Evolutionary conservation across 148 eudicot species (phyloP), one percentile per base, ranked within the genome.

Genomic region (Silene conica): DNA sequence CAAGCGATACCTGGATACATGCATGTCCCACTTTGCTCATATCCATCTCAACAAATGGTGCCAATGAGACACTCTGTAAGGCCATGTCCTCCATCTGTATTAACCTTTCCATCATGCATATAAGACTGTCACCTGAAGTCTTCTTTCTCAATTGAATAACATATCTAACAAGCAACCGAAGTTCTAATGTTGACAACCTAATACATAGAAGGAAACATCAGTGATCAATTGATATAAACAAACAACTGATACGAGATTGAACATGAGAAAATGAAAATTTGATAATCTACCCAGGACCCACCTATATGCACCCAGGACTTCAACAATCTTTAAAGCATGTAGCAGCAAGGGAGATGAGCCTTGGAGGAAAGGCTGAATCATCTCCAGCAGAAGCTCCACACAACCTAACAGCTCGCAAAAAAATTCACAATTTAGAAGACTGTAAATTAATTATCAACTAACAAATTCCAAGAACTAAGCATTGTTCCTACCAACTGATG

Each of bases 31-130:
- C 74, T 87, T 90, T 96, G 80, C 90, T 89, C 97, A 90, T 92
- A 87, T 92, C 92, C 96, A 96, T 92, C 82, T 92, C 96, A n/a
- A 92, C 86, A 84, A 92, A 96, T 12, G 99, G 99, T 69, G 99
- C 99, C 73, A 92, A 84, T 69, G 99, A 83, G 72, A 90, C 89
- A 74, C 86, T 83, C 68, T 89, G 89, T 38, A 86, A 90, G 75
- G 90, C 83, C 85, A 83, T 84, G 79, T 92, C 96, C 86, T 90
- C 94, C 87, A 79, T 80, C 26, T 84, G 81, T 55, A 96, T 88
- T 75, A 92, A 86, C 67, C 85, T 89, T 83, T 96, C 97, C 92
- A 96, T 87, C 97, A 92, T 96, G 73, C 84, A 87, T 78, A 92
- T 87, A 80, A 96, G 86, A 87, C 80, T 78, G 77, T 76, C 82